Base-by-base conservation (phyloP, 192 early-diverging fungal genomes). In the Backusella australiensis region DNA sequence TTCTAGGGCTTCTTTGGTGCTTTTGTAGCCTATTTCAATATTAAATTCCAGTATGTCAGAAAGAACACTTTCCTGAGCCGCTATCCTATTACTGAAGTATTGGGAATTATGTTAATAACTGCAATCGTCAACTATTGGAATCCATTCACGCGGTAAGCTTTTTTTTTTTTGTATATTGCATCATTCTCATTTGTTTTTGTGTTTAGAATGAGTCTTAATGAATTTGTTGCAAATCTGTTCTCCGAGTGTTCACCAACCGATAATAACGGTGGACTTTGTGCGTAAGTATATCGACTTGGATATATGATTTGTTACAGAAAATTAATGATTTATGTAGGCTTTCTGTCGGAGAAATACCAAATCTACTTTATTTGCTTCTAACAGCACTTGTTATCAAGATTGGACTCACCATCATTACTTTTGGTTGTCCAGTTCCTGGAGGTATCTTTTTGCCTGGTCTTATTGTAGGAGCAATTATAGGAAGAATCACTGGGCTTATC, bases 401-500 rank as follows among this genome's bases (percentile, higher is more conserved):
- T 26, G 44, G 87, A 26, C 77, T 95, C 11, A 93, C 91, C 5
- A 82, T 89, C 6, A 67, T 94, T 7, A 93, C 94, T 1, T 92
- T 92, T 82, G 95, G 94, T 14, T 77, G 78, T n/a, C 52, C 72
- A 12, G 90, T 98, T 9, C 97, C 97, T 19, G 95, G 93, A 39
- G 97, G 97, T 39, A 90, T 96, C 32, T 96, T 97, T 85, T 88
- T 98, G n/a, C 98, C 98, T 1, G 91, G 94, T 34, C 94, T 99
- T 91, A 93, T 94, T 8, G 89, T 99, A 41, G 98, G 98, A 9
- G 97, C 98, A 0, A 89, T 92, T 14, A 91, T 96, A 67, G 98
- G 98, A 0, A 88, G 98, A 7, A 92, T 94, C 71, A 78, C 98
- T n/a, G 98, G 97, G 14, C 89, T 97, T 34, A 67, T 93, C 2